Evolutionary conservation across 208 protist genomes (phyloP).

Genomic region (Jaenimonas drosophilae): DNA sequence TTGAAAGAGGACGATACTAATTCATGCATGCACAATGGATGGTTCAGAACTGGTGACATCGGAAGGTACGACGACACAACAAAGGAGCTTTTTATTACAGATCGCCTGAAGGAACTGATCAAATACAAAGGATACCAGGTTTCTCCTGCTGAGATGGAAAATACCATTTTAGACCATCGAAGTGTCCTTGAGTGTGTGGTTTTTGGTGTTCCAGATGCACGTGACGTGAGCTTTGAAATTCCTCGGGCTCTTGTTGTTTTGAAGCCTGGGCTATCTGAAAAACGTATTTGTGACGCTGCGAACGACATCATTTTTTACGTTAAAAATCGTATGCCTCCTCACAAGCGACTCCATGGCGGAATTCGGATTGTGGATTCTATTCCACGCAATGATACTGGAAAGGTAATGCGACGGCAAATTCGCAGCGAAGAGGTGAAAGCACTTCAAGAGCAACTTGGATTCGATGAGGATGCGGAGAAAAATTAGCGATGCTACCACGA

Average conservation of each 20-base stretch:
- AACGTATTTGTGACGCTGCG: constrained; percentile 27
- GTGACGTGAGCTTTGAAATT: constrained; percentile 39
- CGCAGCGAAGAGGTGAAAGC: constrained; percentile 19
- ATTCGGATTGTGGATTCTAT: constrained; percentile 48
- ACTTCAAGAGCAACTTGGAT: too few relatives aligned
- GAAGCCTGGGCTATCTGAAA: constrained; percentile 10
- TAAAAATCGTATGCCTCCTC: constrained; percentile 17
- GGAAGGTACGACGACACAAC: constrained; percentile 26
- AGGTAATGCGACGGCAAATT: constrained; percentile 60
- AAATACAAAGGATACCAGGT: constrained; percentile 90
- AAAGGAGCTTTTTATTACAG: constrained; percentile 31
- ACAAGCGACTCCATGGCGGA: constrained; percentile 67
- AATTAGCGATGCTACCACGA: too few relatives aligned
- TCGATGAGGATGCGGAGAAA: too few relatives aligned
- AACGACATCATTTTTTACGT: constrained; percentile 37
- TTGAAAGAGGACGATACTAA: constrained; percentile 35
- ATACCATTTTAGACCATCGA: constrained; percentile 38
- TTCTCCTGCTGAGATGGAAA: constrained; percentile 72
- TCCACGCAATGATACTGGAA: constrained; percentile 59
- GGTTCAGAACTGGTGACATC: constrained; percentile 73
- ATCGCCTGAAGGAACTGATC: constrained; percentile 86
- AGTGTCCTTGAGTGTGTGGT: constrained; percentile 59
- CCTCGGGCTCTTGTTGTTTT: constrained; percentile 64
- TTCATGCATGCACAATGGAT: constrained; percentile 38
- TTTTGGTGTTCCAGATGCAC: constrained; percentile 39